phyloP scores from a whole-genome alignment of 192 early-diverging fungal species.

The Coemansia sp. region DNA sequence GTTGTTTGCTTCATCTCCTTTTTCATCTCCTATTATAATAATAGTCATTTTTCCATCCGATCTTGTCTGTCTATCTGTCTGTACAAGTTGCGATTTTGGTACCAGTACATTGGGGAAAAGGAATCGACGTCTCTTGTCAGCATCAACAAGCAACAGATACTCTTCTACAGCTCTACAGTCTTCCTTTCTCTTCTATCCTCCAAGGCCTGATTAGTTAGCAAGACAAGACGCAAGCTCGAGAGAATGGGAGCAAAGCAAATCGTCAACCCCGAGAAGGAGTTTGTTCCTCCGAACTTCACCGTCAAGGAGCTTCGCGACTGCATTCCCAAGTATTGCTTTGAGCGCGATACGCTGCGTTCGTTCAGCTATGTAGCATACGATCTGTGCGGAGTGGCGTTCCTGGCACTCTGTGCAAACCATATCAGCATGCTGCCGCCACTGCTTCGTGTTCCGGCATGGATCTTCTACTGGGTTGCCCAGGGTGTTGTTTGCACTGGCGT shows the following conservation, averaged over 20 bases:
- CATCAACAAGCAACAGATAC: neutral
- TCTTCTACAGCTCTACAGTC: neutral
- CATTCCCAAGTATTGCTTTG: conserved; percentile 92
- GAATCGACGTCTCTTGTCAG: neutral
- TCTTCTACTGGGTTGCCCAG: conserved; percentile 78
- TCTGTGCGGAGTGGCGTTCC: conserved; percentile 62
- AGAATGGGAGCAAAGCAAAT: conserved; percentile 39
- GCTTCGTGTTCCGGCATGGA: conserved; percentile 68
- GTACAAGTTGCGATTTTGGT: neutral
- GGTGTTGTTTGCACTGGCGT: conserved; percentile 85
- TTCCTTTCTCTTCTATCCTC: neutral
- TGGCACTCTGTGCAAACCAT: conserved; percentile 69
- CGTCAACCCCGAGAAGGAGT: conserved; percentile 48
- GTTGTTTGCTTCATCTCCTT: neutral
- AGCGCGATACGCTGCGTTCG: conserved; percentile 77
- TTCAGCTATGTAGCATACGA: conserved; percentile 82
- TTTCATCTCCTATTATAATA: neutral
- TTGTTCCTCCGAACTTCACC: conserved; percentile 70
- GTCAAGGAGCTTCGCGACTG: conserved; percentile 90
- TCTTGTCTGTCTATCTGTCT: too few species aligned
- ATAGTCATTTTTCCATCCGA: too few species aligned
- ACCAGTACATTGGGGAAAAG: neutral
- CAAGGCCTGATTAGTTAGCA: neutral
- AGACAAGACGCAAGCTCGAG: neutral
- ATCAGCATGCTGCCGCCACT: conserved; percentile 60